Evolutionary conservation across 257 asterid genomes (phyloP).

Genomic region (Solanum piurae): DNA sequence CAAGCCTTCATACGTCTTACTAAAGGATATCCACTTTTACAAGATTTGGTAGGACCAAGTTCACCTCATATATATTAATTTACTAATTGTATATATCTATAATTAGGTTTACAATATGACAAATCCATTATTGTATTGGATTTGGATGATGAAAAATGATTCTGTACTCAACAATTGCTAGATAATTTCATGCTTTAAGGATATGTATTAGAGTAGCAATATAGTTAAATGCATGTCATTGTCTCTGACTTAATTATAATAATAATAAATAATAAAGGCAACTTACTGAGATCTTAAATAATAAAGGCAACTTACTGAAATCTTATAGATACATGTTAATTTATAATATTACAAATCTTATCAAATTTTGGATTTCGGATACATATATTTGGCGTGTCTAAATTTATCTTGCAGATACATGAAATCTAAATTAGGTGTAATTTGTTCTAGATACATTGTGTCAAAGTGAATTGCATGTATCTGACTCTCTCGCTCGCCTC

Average conservation of each 20-base stretch:
- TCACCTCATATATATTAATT: not conserved
- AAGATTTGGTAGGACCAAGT: constrained; percentile 7
- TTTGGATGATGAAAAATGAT: not conserved
- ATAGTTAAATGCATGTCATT: not conserved
- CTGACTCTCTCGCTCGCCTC: not conserved
- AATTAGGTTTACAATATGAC: not conserved
- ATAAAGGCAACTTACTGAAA: not conserved
- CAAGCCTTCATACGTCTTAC: not conserved
- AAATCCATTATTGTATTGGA: not conserved
- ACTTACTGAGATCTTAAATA: too few relatives aligned
- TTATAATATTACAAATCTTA: too few relatives aligned
- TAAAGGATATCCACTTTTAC: not conserved
- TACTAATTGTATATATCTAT: not conserved
- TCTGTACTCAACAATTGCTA: not conserved
- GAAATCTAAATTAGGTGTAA: too few relatives aligned
- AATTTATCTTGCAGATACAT: not conserved
- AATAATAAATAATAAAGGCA: not conserved
- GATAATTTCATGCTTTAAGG: not conserved
- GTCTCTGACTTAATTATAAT: not conserved
- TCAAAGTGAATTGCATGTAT: not conserved
- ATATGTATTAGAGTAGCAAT: not conserved
- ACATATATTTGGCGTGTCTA: not conserved
- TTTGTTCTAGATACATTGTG: not conserved
- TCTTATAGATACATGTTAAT: not conserved
- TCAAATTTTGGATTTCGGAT: not conserved